These are phyloP conservation scores for Colletotrichum lini DNA, from an alignment of 2,329 filamentous ascomycete species.

Conservation along the genomic window DNA sequence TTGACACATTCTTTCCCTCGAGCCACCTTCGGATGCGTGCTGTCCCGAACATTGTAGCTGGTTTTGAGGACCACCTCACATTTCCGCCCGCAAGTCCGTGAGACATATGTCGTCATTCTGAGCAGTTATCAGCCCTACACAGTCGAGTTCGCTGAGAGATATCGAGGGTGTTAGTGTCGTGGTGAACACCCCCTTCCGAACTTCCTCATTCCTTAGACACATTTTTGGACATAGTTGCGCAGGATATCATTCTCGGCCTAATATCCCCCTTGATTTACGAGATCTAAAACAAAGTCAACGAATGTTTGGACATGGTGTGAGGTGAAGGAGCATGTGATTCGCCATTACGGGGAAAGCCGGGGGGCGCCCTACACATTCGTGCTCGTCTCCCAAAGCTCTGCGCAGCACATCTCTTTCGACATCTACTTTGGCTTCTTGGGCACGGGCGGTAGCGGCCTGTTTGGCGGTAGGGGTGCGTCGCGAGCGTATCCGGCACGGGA, in stretches of 20 bases:
- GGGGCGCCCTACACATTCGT: not conserved
- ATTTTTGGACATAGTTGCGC: no score
- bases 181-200: not conserved
- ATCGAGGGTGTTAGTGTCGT: not conserved
- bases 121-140: not conserved
- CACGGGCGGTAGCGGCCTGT: not conserved
- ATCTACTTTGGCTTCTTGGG: not conserved
- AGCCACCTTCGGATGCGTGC: not conserved
- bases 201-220: no score
- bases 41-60: not conserved
- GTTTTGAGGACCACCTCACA: not conserved
- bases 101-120: not conserved
- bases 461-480: not conserved
- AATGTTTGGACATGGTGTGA: not conserved
- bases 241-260: not conserved
- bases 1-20: constrained; percentile 2
- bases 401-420: not conserved
- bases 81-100: not conserved
- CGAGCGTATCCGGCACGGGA: not conserved
- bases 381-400: not conserved
- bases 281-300: not conserved
- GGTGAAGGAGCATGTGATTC: not conserved
- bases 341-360: not conserved
- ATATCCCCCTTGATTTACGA: not conserved
- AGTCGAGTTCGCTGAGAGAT: not conserved